Conservation (phyloP, 176 grass and related monocot species). For the sorghum (Sorghum bicolor) region DNA sequence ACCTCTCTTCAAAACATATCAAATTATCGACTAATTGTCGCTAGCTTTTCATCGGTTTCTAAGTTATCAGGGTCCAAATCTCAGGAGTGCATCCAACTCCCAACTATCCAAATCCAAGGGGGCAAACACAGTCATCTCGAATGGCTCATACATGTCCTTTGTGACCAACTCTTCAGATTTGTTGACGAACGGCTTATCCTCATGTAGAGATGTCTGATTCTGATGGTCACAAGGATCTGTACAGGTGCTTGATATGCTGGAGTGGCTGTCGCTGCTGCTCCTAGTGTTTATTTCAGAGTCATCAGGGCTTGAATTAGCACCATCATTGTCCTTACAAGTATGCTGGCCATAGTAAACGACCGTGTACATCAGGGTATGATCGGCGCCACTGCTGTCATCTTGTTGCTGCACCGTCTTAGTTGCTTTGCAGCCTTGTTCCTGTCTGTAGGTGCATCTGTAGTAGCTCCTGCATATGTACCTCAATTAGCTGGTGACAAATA, state of each 20-base stretch:
- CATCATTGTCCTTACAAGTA: conserved; percentile 26
- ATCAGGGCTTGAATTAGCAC: background rate
- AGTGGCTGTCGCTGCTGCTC: background rate
- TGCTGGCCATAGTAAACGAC: conserved; percentile 41
- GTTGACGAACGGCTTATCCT: too few species aligned
- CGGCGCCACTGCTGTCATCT: background rate
- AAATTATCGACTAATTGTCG: background rate
- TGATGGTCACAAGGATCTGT: background rate
- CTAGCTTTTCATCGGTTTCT: background rate
- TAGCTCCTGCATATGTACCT: conserved; percentile 39
- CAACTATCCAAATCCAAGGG: conserved; percentile 5
- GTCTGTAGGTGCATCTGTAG: conserved; percentile 46
- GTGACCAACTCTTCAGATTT: background rate
- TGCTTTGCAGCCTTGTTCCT: conserved; percentile 47
- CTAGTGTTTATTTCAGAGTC: background rate
- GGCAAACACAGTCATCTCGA: background rate
- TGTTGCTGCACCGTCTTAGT: conserved; percentile 50
- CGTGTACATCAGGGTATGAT: conserved; percentile 22
- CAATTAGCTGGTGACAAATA: background rate
- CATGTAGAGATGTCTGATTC: background rate
- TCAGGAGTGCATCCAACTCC: background rate
- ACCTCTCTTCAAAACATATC: background rate
- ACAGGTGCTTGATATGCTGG: background rate
- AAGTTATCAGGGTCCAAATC: background rate
- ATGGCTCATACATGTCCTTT: background rate